These are phyloP conservation scores for Nakazawaea wickerhamii DNA, from an alignment of 805 yeast genomes.

Conservation along the genomic window DNA sequence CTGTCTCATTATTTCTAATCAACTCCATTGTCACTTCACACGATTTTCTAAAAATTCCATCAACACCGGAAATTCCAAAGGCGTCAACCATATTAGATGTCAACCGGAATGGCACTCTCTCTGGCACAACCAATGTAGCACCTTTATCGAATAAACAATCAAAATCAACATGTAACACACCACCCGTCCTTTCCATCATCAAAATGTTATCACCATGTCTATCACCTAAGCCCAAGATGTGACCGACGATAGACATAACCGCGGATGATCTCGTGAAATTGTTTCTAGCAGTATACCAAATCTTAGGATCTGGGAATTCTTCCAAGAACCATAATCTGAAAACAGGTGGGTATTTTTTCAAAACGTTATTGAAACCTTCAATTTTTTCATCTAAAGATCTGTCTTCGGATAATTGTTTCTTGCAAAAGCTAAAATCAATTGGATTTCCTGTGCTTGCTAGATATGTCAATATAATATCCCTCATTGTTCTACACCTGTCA, in stretches of 20 bases:
- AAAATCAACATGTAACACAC: conserved; percentile 88
- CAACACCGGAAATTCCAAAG: conserved; percentile 76
- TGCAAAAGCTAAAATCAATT: conserved; percentile 20
- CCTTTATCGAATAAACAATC: conserved; percentile 94
- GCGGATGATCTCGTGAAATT: conserved; percentile 76
- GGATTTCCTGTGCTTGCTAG: conserved; percentile 21
- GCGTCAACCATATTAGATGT: conserved; percentile 90
- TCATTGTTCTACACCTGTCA: conserved; percentile 64
- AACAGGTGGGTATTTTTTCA: conserved; percentile 53
- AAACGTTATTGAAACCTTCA: conserved; percentile 28
- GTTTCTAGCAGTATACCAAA: conserved; percentile 80
- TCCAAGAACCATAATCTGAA: conserved; percentile 85
- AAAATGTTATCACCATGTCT: conserved; percentile 92
- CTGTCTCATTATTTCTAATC: conserved; percentile 73
- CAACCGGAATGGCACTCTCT: conserved; percentile 87
- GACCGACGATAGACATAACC: conserved; percentile 97
- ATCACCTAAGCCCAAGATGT: conserved; percentile 90
- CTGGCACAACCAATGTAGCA: conserved; percentile 70
- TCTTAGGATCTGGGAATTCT: conserved; percentile 80
- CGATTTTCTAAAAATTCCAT: conserved; percentile 81
- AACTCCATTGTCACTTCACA: conserved; percentile 78
- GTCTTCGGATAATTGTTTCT: conserved; percentile 21
- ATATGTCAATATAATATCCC: conserved; percentile 45
- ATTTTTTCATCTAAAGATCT: conserved; percentile 27
- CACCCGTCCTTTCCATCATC: conserved; percentile 67